Evolutionary conservation across 2,329 filamentous ascomycete genomes (phyloP), one percentile per base, ranked within the genome.

Genomic region (Orbilia blumenaviensis): DNA sequence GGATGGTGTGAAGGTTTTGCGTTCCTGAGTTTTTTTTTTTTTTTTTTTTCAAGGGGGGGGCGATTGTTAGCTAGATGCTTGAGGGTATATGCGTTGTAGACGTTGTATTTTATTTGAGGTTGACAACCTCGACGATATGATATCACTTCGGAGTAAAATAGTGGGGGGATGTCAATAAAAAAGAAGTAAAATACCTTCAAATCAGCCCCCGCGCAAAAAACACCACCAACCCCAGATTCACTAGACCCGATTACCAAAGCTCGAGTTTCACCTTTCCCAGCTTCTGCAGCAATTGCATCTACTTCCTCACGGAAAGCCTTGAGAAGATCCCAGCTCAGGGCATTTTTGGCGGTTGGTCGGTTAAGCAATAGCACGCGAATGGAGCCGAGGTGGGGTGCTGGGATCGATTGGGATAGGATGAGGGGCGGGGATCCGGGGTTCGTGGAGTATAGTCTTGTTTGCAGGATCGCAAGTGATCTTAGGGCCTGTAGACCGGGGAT

Each of bases 121-220:
- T n/a, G n/a, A n/a, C n/a, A n/a, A n/a, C n/a, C n/a, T n/a, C n/a
- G n/a, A n/a, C n/a, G n/a, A n/a, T n/a, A n/a, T n/a, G n/a, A n/a
- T n/a, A n/a, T n/a, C n/a, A n/a, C 16, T 16, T 38, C 8, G 18
- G 18, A 6, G 25, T 56, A 56, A 34, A 23, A 8, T n/a, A 52
- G 7, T 3, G n/a, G 27, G 14, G 0, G 7, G 50, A n/a, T 12
- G 21, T 16, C 23, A 5, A 21, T 25, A 27, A 34, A 16, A 36
- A 56, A 14, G 5, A 10, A 23, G 29, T 12, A 7, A 34, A 12
- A 18, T 66, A 75, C 71, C 63, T 97, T 98, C 80, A 99, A 84
- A 82, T 99, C 95, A 2, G 95, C 95, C 38, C 95, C 95, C 0
- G 95, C 93, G 83, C 95, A 99, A 83, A 99, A 99, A 80, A 90